A percentile compares a stretch with the other conserved stretches of the same genome.
Conservation (phyloP, 202 grass and related monocot species). For the Bolboschoenoplectus hybrid region DNA sequence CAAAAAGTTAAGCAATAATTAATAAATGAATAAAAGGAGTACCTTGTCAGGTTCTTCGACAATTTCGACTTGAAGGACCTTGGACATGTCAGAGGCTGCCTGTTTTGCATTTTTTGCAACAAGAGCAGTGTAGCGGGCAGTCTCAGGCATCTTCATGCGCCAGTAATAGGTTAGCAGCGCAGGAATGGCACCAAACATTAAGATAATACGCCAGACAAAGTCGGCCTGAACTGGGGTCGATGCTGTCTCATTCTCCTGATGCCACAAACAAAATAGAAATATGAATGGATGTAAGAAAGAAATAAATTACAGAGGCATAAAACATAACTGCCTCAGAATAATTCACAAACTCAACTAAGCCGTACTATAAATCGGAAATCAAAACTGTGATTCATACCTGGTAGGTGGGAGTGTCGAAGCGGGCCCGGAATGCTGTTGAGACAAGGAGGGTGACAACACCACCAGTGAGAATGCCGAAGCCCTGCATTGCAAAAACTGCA, state of each 20-base stretch:
- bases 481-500: slow-evolving; percentile 52
- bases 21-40: not conserved
- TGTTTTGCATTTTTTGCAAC: slow-evolving; percentile 70
- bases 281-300: slow-evolving; percentile 5
- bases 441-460: slow-evolving; percentile 59
- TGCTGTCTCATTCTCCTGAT: slow-evolving; percentile 37
- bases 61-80: slow-evolving; percentile 62
- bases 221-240: slow-evolving; percentile 54
- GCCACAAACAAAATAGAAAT: not conserved
- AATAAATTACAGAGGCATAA: not conserved
- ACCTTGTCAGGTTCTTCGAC: slow-evolving; percentile 41
- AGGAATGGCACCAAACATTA: slow-evolving; percentile 70
- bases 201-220: slow-evolving; percentile 62
- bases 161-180: slow-evolving; percentile 68
- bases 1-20: not conserved
- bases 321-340: not conserved
- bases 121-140: slow-evolving; percentile 69
- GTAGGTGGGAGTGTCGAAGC: slow-evolving; percentile 42
- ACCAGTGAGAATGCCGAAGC: slow-evolving; percentile 52
- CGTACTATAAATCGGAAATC: not conserved
- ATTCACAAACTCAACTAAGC: not conserved
- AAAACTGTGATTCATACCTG: slow-evolving; percentile 1
- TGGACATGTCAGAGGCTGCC: slow-evolving; percentile 69
- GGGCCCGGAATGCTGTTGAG: slow-evolving; percentile 49
- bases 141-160: slow-evolving; percentile 84